phyloP scores from a whole-genome alignment of 192 early-diverging fungal genomes.

The Backusella westeae region DNA sequence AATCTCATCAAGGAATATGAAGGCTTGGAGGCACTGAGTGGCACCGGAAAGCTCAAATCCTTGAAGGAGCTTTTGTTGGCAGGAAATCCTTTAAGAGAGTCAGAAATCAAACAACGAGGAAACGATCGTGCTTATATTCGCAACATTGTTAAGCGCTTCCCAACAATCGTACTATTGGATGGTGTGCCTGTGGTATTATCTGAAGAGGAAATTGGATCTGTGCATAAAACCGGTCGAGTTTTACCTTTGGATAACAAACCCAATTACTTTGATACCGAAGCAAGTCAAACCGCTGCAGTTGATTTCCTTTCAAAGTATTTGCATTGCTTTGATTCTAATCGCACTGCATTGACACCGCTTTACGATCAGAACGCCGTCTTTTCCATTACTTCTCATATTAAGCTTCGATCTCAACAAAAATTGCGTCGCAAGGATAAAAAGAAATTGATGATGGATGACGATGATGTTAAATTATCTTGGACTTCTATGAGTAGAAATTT shows the following conservation, averaged over 20 bases:
- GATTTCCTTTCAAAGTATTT: slow-evolving; percentile 42
- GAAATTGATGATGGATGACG: slow-evolving; percentile 20
- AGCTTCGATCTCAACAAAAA: slow-evolving; percentile 3
- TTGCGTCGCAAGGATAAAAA: slow-evolving; percentile 23
- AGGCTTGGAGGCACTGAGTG: slow-evolving; percentile 38
- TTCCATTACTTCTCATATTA: slow-evolving; percentile 26
- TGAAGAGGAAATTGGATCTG: not conserved
- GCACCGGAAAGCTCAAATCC: slow-evolving; percentile 33
- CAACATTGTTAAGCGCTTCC: slow-evolving; percentile 36
- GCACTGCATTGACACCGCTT: slow-evolving; percentile 21
- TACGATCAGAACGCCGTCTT: slow-evolving; percentile 44
- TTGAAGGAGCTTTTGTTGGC: slow-evolving; percentile 41
- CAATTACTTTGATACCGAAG: slow-evolving; percentile 41
- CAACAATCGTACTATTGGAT: slow-evolving; percentile 41
- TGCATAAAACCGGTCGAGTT: slow-evolving; percentile 16
- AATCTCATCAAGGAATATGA: slow-evolving; percentile 37
- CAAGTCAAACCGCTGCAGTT: slow-evolving; percentile 25
- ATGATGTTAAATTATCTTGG: slow-evolving; percentile 15
- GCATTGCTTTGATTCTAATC: slow-evolving; percentile 35
- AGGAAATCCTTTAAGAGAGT: slow-evolving; percentile 40
- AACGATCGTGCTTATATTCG: slow-evolving; percentile 27
- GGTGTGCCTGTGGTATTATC: slow-evolving; percentile 11
- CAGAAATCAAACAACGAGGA: slow-evolving; percentile 34
- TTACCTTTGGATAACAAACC: slow-evolving; percentile 13
- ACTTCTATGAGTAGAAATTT: slow-evolving; percentile 17